Evolutionary conservation across 1,139 yeast species (phyloP), one percentile per base, ranked within the genome.

Genomic region (Suhomyces terraborum): DNA sequence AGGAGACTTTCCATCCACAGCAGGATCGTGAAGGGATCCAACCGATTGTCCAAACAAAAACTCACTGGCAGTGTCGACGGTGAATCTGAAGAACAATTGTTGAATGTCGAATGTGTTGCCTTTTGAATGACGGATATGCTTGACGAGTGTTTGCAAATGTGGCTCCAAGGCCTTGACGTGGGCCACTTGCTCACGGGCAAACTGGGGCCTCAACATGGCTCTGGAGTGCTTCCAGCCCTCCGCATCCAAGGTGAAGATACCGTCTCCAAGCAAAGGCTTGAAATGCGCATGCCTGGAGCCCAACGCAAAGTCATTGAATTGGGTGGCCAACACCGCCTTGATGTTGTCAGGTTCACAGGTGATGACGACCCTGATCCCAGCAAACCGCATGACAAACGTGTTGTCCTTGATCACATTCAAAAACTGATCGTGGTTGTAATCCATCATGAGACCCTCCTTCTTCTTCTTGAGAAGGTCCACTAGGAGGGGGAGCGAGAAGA

Each of bases 31-130:
- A 41, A 77, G 66, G 13, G 72, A 61, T 39, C 66, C 65, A 9
- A 73, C 75, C 8, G 79, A 69, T 53, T 73, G 78, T 10, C 84
- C 84, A 59, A 79, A 79, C 50, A 79, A 64, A 52, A 78, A 77
- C 56, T 79, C 82, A 12, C 82, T 73, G 4, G 84, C 77, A 18
- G 80, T 70, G 54, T 79, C 84, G 45, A 79, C 66, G 5, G 84
- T 79, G 35, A 79, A 61, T 44, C 61, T 60, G 59, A 71, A 78
- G 54, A 77, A 76, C 38, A 72, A 61, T 21, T 63, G 68, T 53
- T 77, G 82, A 23, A 77, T 55, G 47, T 80, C 81, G 47, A 77
- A 63, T 14, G 51, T 42, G 8, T 22, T 9, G 8, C 60, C 61
- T 9, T 44, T 36, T 13, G 41, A 19, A 18, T 43, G 38, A 8